Evolutionary conservation across 1,284 basidiomycete genomes (phyloP), one percentile per base, ranked within the genome.

Genomic region (Cutaneotrichosporon sp.): DNA sequence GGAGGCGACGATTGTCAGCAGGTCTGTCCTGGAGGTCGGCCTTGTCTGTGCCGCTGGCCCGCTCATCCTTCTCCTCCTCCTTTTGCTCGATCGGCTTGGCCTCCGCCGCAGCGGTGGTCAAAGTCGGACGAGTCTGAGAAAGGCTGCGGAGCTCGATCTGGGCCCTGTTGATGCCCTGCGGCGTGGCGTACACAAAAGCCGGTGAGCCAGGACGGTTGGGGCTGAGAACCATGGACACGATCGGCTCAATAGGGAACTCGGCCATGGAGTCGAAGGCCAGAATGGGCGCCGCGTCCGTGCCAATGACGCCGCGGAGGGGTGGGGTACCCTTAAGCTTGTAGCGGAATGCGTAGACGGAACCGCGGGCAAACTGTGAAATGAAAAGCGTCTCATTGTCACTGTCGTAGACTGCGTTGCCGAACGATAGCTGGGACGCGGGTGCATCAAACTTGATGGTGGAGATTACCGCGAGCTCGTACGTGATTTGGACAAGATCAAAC

Each of bases 401-500:
- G 62, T 76, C 76, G 65, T 79, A 79, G n/a, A 70, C 59, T 4
- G 70, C 72, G 11, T 76, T 69, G 8, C 70, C 62, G 56, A 73
- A 74, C 60, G 75, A 65, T 5, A 65, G 60, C 6, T 61, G 49
- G 3, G 65, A 53, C 2, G 66, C 36, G 5, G 70, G 71, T 1
- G 72, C 62, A 7, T 38, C 46, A 52, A 79, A 73, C 34, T 68
- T 67, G 69, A 79, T 73, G 6, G 71, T 71, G 0, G 76, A 69
- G 5, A 79, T 63, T 10, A 77, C 68, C 5, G 72, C 70, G 16
- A 76, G 60, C 53, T 74, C 72, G 40, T 64, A 59, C 0, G 76
- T 75, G 60, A 79, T 76, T 61, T 79, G 77, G 1, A 77, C 69
- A 4, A 79, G 67, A 50, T 79, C 77, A 56, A 72, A 72, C 47